Conservation (phyloP, 2,329 filamentous ascomycete species). For the Lachnellula hyalina region DNA sequence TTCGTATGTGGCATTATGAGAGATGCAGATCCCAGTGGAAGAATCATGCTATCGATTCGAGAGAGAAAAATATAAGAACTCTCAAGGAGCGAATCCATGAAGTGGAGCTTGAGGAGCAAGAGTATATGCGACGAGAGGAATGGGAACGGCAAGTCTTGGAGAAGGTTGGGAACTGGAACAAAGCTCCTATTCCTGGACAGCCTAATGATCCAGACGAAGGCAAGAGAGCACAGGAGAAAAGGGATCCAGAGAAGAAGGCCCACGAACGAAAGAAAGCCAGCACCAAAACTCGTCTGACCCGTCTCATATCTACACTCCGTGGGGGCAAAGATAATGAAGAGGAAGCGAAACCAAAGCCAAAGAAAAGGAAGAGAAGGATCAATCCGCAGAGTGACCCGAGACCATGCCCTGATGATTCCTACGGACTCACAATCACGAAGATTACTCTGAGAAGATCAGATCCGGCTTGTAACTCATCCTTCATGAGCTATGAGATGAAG, state of each 20-base stretch:
- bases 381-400: neutral
- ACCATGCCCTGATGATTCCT: neutral
- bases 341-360: neutral
- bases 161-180: neutral
- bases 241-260: neutral
- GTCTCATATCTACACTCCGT: neutral
- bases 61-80: neutral
- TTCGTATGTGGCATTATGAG: neutral
- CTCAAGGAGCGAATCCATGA: neutral
- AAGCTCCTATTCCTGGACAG: neutral
- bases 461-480: neutral
- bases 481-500: conserved; percentile 1
- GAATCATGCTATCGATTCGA: neutral
- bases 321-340: neutral
- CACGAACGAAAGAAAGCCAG: neutral
- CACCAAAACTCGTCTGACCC: neutral
- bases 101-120: neutral
- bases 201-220: neutral
- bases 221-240: neutral
- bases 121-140: neutral
- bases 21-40: neutral
- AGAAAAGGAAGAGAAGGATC: neutral
- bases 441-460: conserved; percentile 1
- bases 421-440: conserved; percentile 5
- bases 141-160: neutral